phyloP scores from a whole-genome alignment of 2,329 filamentous ascomycete genomes.

The Aspergillus flavus region DNA sequence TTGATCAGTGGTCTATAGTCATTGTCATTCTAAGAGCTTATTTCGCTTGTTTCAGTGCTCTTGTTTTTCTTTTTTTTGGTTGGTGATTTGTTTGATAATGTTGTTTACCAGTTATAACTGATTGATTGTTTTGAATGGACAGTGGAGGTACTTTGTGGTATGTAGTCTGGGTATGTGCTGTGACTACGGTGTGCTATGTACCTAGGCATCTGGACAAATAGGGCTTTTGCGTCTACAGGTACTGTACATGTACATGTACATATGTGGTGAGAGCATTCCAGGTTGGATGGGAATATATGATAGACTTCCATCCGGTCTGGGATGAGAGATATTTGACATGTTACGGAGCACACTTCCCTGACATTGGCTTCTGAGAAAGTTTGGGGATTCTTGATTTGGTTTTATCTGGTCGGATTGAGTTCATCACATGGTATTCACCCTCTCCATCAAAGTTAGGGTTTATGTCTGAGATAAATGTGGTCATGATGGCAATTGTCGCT shows the following conservation, averaged over 20 bases:
- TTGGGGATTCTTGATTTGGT: background rate
- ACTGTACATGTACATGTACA: background rate
- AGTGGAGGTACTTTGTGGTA: no score
- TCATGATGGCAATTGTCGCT: background rate
- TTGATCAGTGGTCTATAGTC: background rate
- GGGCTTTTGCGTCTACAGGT: background rate
- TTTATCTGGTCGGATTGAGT: background rate
- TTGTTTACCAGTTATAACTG: background rate
- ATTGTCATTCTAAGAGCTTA: background rate
- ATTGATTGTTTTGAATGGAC: background rate
- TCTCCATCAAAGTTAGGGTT: background rate
- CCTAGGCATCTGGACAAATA: background rate
- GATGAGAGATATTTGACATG: background rate
- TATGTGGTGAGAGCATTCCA: background rate
- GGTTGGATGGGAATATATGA: background rate
- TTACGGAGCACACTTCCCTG: background rate
- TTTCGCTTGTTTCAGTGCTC: background rate
- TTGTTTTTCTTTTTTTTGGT: background rate
- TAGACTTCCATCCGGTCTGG: background rate
- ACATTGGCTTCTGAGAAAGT: background rate
- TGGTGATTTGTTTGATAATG: background rate
- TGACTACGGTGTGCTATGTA: background rate
- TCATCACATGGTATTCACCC: background rate
- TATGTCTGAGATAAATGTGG: background rate
- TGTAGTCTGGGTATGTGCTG: no score